Base-by-base conservation (phyloP, 2,329 filamentous ascomycete species). In the Biscogniauxia mediterranea region DNA sequence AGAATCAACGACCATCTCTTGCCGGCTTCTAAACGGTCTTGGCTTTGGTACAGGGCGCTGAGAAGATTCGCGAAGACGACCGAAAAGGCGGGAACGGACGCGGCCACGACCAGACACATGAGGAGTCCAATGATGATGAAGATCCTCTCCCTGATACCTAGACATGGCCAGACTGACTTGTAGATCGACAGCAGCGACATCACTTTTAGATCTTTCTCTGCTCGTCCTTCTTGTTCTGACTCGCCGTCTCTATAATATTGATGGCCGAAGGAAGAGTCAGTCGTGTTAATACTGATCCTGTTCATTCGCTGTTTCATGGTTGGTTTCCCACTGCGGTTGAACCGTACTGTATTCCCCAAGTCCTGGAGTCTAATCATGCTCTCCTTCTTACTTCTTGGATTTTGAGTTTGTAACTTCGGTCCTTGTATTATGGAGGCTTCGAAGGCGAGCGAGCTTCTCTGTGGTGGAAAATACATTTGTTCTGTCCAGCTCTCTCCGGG, bases 1-100 rank as follows among this genome's bases (percentile, higher is more conserved):
- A 97, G 86, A 1, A 81, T 79, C 15, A 93, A 74, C 0, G 92
- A 88, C 85, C 92, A 97, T 59, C 76, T 83, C 46, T 83, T 79
- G 0, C 88, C 85, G 7, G 75, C 74, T 8, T 78, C 73, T 0
- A 79, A 75, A 5, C 78, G 73, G 56, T 83, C 82, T 55, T 82
- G 76, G 0, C 74, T 74, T 0, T 83, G 74, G 75, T 89, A 91
- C 72, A 95, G 92, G 0, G 88, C 88, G 1, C 80, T 77, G 0
- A 96, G 81, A 0, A 97, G 82, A 59, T 88, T 85, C 0, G 92
- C 85, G 56, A 97, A 88, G 8, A 90, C 80, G 71, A 84, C 92
- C 0, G 92, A 89, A 68, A 97, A 97, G 0, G 85, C 78, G 0
- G 93, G 91, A 0, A 89, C 90, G 25, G 85, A 81, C 3, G 81